A percentile compares a stretch with the other conserved stretches of the same genome.
phyloP scores from a whole-genome alignment of 768 basidiomycete genomes.

The Lactarius indigo region DNA sequence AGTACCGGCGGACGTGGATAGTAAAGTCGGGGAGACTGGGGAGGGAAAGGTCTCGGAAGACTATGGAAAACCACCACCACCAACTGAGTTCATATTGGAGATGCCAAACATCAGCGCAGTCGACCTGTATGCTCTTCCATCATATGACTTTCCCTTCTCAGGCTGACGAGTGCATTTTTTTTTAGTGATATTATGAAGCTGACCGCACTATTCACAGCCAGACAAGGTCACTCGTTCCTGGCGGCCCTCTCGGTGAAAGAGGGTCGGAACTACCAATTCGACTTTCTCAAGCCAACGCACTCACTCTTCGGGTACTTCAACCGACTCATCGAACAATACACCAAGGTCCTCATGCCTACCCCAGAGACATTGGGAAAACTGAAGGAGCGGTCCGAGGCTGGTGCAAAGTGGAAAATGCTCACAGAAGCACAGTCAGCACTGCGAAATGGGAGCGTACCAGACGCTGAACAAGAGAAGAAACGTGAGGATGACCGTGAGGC shows the following conservation, averaged over 20 bases:
- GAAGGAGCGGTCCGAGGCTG: conserved; percentile 58
- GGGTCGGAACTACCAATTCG: conserved; percentile 96
- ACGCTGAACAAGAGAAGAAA: conserved; percentile 79
- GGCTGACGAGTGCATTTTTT: conserved; percentile 2
- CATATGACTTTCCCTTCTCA: not conserved
- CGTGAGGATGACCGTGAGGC: conserved; percentile 90
- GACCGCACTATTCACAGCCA: conserved; percentile 93
- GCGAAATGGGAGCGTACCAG: conserved; percentile 88
- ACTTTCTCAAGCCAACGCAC: conserved; percentile 93
- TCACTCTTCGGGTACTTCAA: conserved; percentile 98
- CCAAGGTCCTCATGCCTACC: conserved; percentile 81
- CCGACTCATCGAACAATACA: conserved; percentile 94
- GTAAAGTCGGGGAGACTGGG: conserved; percentile 3
- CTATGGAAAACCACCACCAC: conserved; percentile 70
- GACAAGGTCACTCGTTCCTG: conserved; percentile 83
- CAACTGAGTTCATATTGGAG: conserved; percentile 78
- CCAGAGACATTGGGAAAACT: conserved; percentile 70
- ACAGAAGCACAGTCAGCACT: conserved; percentile 69
- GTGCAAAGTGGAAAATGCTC: conserved; percentile 73
- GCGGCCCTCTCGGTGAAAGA: conserved; percentile 81
- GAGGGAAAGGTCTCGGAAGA: conserved; percentile 39
- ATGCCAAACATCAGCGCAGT: conserved; percentile 83
- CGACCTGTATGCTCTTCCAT: conserved; percentile 72
- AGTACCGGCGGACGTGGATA: conserved; percentile 29
- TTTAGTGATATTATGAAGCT: conserved; percentile 90